phyloP scores from a whole-genome alignment of 805 yeast species.

The Starmerella geochares region DNA sequence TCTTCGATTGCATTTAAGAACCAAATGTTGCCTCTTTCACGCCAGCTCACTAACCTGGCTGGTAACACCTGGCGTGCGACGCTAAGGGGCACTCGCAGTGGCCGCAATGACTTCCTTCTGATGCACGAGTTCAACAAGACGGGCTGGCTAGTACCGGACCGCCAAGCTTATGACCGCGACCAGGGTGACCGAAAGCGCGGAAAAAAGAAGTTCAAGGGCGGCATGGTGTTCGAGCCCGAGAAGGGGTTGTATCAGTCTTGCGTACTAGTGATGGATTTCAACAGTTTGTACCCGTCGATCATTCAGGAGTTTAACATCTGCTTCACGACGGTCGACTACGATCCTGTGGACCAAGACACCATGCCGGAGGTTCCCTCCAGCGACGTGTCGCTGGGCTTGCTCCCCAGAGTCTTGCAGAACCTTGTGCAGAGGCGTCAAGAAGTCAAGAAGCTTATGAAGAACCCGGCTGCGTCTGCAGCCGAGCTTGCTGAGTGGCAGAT shows the following conservation, averaged over 20 bases:
- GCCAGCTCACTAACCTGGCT: slow-evolving; percentile 83
- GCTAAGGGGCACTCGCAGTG: slow-evolving; percentile 87
- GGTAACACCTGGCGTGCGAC: slow-evolving; percentile 98
- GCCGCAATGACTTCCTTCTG: slow-evolving; percentile 85
- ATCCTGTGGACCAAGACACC: slow-evolving; percentile 24
- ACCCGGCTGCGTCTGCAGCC: slow-evolving; percentile 47
- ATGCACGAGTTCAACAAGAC: slow-evolving; percentile 79
- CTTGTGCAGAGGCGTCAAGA: slow-evolving; percentile 86
- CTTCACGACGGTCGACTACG: slow-evolving; percentile 82
- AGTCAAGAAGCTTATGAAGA: slow-evolving; percentile 76
- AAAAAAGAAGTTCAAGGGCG: slow-evolving; percentile 70
- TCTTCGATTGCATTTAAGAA: slow-evolving; percentile 71
- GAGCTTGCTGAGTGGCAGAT: slow-evolving; percentile 83
- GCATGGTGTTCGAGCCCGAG: slow-evolving; percentile 93
- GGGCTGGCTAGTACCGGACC: slow-evolving; percentile 78
- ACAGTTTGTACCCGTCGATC: slow-evolving; percentile 91
- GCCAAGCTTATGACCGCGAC: slow-evolving; percentile 26
- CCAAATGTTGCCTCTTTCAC: slow-evolving; percentile 79
- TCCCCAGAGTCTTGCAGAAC: slow-evolving; percentile 72
- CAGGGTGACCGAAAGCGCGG: slow-evolving; percentile 32
- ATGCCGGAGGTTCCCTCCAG: slow-evolving; percentile 35
- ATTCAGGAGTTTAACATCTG: slow-evolving; percentile 96
- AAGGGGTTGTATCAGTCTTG: slow-evolving; percentile 85
- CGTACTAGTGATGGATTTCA: slow-evolving; percentile 93
- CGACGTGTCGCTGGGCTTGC: slow-evolving; percentile 59